phyloP scores from a whole-genome alignment of 2,329 filamentous ascomycete genomes.

The Dactylonectria estremocensis region DNA sequence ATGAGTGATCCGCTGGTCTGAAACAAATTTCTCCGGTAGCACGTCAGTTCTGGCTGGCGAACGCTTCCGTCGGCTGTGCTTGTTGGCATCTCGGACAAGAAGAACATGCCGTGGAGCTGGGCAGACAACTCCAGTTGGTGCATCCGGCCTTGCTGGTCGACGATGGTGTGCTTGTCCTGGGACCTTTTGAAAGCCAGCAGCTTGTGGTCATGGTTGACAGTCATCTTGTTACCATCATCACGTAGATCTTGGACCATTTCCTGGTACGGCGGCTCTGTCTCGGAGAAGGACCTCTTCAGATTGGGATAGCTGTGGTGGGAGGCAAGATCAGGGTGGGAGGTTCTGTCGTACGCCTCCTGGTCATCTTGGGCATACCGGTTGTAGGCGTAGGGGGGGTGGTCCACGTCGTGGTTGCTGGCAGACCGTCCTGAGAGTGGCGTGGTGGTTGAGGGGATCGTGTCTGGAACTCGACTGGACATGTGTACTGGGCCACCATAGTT shows the following conservation, averaged over 20 bases:
- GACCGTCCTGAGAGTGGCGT: conserved; percentile 66
- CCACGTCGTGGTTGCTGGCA: conserved; percentile 65
- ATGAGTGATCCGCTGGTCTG: conserved; percentile 94
- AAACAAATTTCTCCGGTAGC: conserved; percentile 95
- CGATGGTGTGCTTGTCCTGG: conserved; percentile 72
- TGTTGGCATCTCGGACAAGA: conserved; percentile 84
- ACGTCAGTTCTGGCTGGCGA: conserved; percentile 87
- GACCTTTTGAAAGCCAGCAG: conserved; percentile 71
- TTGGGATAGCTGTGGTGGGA: conserved; percentile 68
- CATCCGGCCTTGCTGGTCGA: conserved; percentile 72
- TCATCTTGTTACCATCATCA: conserved; percentile 71
- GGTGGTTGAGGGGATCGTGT: conserved; percentile 62
- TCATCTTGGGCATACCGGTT: conserved; percentile 70
- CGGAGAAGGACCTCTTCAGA: conserved; percentile 72
- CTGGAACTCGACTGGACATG: conserved; percentile 66
- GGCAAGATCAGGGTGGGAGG: conserved; percentile 63
- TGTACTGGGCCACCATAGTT: conserved; percentile 71
- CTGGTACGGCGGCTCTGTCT: conserved; percentile 70
- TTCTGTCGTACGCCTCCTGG: conserved; percentile 67
- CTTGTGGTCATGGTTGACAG: conserved; percentile 74
- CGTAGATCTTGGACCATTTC: conserved; percentile 74
- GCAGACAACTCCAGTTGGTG: conserved; percentile 76
- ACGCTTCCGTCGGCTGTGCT: conserved; percentile 70
- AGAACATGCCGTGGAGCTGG: conserved; percentile 91
- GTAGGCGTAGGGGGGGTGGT: conserved; percentile 67